These are phyloP conservation scores for Dothiorella sarmentorum DNA, from an alignment of 2,329 filamentous ascomycete species.

Conservation along the genomic window DNA sequence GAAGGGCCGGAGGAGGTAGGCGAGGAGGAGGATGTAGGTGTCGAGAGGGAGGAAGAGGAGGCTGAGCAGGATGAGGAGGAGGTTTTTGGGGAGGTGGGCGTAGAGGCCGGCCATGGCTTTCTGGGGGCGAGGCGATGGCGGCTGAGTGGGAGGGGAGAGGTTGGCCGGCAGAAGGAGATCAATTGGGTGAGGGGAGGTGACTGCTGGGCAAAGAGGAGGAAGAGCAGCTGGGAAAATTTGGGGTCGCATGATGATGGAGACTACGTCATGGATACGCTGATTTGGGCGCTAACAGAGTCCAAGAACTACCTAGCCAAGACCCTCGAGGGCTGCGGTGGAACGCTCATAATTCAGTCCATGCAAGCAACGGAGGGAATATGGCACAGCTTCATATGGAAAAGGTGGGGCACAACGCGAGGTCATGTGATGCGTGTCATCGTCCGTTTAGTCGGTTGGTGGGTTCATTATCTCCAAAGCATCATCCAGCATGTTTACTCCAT, in stretches of 20 bases:
- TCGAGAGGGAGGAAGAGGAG: slow-evolving; percentile 24
- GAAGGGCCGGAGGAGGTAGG: slow-evolving; percentile 33
- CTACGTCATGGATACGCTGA: slow-evolving; percentile 12
- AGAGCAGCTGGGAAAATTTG: too few relatives aligned
- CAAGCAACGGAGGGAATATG: too few relatives aligned
- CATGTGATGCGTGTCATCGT: neutral
- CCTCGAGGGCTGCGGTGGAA: too few relatives aligned
- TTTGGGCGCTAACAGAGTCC: neutral
- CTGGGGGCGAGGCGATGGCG: neutral
- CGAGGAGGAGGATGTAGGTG: slow-evolving; percentile 36
- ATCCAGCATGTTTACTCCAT: too few relatives aligned
- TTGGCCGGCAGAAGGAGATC: neutral
- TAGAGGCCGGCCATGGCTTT: slow-evolving; percentile 26
- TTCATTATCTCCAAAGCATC: too few relatives aligned
- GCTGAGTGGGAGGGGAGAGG: too few relatives aligned
- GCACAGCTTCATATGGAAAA: neutral
- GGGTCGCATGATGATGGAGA: neutral
- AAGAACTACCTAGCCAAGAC: too few relatives aligned
- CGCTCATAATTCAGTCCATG: too few relatives aligned
- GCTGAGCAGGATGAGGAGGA: slow-evolving; percentile 44
- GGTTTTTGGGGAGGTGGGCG: slow-evolving; percentile 48
- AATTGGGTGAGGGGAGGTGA: neutral
- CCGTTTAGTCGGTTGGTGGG: too few relatives aligned
- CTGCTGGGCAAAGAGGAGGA: too few relatives aligned
- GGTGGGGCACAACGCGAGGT: neutral